Evolutionary conservation across 2,329 filamentous ascomycete genomes (phyloP).

Genomic region (Orbilia brochopaga): DNA sequence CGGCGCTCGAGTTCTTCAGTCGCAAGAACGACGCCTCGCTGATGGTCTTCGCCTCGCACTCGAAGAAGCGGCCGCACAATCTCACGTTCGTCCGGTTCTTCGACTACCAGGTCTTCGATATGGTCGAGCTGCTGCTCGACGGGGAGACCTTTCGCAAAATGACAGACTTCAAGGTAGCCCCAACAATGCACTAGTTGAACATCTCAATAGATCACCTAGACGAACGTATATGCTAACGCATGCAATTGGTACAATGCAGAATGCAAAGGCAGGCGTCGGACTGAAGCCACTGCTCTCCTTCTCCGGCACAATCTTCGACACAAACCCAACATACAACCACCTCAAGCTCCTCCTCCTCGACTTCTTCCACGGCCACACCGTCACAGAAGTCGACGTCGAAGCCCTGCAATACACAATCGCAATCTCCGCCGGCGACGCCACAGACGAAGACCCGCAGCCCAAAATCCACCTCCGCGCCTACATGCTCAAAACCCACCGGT

Average conservation of each 20-base stretch:
- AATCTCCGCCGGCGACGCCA: slow-evolving; percentile 74
- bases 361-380: slow-evolving; percentile 83
- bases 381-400: slow-evolving; percentile 87
- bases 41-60: slow-evolving; percentile 80
- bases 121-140: slow-evolving; percentile 88
- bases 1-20: slow-evolving; percentile 90
- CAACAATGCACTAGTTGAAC: slow-evolving; percentile 55
- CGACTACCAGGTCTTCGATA: slow-evolving; percentile 85
- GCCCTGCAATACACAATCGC: slow-evolving; percentile 89
- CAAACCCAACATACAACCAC: slow-evolving; percentile 78
- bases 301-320: slow-evolving; percentile 81
- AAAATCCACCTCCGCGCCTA: slow-evolving; percentile 68
- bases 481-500: slow-evolving; percentile 82
- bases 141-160: slow-evolving; percentile 72
- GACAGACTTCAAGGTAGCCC: slow-evolving; percentile 76
- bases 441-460: slow-evolving; percentile 58
- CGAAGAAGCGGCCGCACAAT: slow-evolving; percentile 94
- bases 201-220: too few relatives aligned
- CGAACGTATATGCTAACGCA: slow-evolving; percentile 54
- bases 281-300: slow-evolving; percentile 92
- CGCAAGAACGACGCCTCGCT: slow-evolving; percentile 93
- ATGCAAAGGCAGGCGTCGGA: slow-evolving; percentile 75
- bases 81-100: slow-evolving; percentile 84
- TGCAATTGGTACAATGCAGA: slow-evolving; percentile 55
- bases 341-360: slow-evolving; percentile 87